Evolutionary conservation across 805 yeast genomes (phyloP).

Genomic region (Zygosaccharomyces pseudorouxii): DNA sequence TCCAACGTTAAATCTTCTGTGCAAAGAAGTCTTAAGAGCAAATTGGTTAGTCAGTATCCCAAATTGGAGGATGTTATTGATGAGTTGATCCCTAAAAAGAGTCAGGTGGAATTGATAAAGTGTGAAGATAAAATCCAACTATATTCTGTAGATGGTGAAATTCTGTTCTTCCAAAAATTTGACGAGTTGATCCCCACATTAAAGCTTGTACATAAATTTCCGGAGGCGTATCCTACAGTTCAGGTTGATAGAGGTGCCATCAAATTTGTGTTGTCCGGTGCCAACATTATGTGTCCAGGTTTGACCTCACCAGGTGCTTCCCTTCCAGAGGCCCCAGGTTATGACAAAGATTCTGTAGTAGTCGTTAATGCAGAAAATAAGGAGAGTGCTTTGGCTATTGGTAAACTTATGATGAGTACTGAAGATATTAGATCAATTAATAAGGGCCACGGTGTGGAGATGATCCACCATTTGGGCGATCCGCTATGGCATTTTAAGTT

Average conservation of each 20-base stretch:
- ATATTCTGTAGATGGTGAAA: conserved; percentile 66
- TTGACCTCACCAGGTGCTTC: conserved; percentile 80
- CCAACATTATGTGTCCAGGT: conserved; percentile 96
- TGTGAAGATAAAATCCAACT: conserved; percentile 87
- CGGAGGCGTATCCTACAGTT: conserved; percentile 76
- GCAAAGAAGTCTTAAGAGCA: conserved; percentile 81
- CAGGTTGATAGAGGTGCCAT: conserved; percentile 96
- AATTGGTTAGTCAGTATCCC: conserved; percentile 69
- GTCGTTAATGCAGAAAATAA: conserved; percentile 89
- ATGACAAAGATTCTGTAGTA: conserved; percentile 59
- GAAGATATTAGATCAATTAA: conserved; percentile 79
- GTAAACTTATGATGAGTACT: conserved; percentile 81
- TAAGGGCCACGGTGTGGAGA: conserved; percentile 86
- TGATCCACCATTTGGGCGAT: conserved; percentile 81
- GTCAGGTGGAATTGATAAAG: conserved; percentile 72
- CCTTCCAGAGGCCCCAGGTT: conserved; percentile 66
- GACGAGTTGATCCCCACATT: conserved; percentile 74
- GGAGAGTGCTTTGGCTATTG: conserved; percentile 84
- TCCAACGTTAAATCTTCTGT: conserved; percentile 90
- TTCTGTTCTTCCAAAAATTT: conserved; percentile 75
- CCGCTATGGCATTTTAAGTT: conserved; percentile 70
- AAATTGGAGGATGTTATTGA: conserved; percentile 73
- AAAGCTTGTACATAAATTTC: conserved; percentile 72
- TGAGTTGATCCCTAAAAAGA: conserved; percentile 80
- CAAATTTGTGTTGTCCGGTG: conserved; percentile 91